Evolutionary conservation across 345 rosid species (phyloP).

Genomic region (Carallia brachiata): DNA sequence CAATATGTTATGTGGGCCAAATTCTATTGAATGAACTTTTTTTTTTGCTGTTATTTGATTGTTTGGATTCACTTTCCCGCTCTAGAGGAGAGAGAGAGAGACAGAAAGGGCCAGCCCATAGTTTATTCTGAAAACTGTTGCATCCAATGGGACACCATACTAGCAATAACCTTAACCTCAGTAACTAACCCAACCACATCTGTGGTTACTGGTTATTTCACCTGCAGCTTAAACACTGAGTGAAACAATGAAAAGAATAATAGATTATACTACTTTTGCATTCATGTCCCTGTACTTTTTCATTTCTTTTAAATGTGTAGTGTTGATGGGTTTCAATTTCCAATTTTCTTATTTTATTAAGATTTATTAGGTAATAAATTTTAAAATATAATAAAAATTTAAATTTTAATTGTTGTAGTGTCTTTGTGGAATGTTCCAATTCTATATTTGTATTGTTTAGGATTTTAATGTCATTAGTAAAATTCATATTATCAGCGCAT

Average conservation of each 20-base stretch:
- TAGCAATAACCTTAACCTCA: not conserved
- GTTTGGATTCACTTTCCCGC: too few relatives aligned
- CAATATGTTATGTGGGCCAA: not conserved
- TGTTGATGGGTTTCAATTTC: too few relatives aligned
- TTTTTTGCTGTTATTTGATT: not conserved
- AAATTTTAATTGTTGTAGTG: too few relatives aligned
- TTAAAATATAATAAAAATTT: too few relatives aligned
- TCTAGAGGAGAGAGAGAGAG: too few relatives aligned
- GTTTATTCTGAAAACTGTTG: conserved; percentile 34
- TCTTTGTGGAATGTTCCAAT: not conserved
- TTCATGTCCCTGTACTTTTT: not conserved
- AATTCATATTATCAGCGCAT: not conserved
- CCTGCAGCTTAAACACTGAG: not conserved
- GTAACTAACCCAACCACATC: conserved; percentile 1
- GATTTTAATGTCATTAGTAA: too few relatives aligned
- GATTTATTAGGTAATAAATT: too few relatives aligned
- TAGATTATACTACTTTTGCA: conserved; percentile 1
- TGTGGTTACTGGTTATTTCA: conserved; percentile 8
- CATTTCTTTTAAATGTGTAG: too few relatives aligned
- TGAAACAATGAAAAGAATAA: too few relatives aligned
- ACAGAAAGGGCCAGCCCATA: conserved; percentile 20
- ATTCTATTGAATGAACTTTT: not conserved
- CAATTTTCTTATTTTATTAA: not conserved
- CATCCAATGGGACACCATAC: conserved; percentile 3
- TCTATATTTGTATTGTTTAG: not conserved